Base-by-base conservation (phyloP, 2,329 filamentous ascomycete genomes). In the Grosmannia serpens region DNA sequence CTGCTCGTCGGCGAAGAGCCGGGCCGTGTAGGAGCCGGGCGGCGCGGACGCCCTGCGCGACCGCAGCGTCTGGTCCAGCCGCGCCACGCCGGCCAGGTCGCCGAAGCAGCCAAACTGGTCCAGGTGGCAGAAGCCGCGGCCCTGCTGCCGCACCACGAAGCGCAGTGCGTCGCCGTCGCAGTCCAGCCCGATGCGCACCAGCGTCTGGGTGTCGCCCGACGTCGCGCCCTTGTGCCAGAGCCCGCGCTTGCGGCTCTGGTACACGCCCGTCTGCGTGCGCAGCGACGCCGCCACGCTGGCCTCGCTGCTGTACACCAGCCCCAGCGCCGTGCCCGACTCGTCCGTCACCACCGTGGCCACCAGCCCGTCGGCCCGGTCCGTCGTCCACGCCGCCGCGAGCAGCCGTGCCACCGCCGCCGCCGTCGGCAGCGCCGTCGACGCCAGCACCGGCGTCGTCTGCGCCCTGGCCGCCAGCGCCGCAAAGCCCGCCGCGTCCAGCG, bases 181-280 rank as follows among this genome's bases (percentile, higher is more conserved):
- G 72, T 99, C 94, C 57, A 95, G 77, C 1, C 87, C 87, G 63
- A 99, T 81, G 59, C 85, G 85, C 26, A 97, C 78, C 55, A 99
- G 78, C 70, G 96, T 86, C 71, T 99, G 94, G 15, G 89, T 89
- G 70, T 97, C 91, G 17, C 94, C 94, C 57, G 92, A 97, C 10
- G 88, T 94, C 56, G 91, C 89, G 7, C 94, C 94, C 76, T 99
- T 99, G 73, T 95, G 87, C 94, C 94, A 99, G 31, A 99, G 74
- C 0, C 94, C 94, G 51, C 94, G 83, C 77, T 96, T 97, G 56
- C 94, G 82, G 75, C 92, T 97, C 73, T 96, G 91, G 71, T 99
- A 99, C 44, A 97, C 92, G 35, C 94, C 91, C 0, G 77, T 77
- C 65, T 80, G 76, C 7, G 90, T 95, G 67, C 83, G 83, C 61